These are phyloP conservation scores for Canavalia gladiata DNA, from an alignment of 306 rosid genomes.

Conservation along the genomic window DNA sequence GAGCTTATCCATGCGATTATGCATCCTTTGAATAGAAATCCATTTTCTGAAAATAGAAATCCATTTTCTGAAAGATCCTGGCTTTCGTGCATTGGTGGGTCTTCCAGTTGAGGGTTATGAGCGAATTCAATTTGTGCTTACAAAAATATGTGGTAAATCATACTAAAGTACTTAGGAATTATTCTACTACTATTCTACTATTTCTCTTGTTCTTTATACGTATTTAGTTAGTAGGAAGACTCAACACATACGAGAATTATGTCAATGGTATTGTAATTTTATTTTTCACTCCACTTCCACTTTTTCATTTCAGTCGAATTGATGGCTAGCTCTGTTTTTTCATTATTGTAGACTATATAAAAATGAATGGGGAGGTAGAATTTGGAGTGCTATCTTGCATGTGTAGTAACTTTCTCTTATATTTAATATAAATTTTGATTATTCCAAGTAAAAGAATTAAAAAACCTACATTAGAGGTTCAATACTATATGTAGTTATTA, in stretches of 20 bases:
- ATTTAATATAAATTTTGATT: constrained; percentile 24
- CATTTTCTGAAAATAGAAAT: too few species aligned
- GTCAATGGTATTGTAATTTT: constrained; percentile 2
- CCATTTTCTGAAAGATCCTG: too few species aligned
- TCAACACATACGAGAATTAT: constrained; percentile 2
- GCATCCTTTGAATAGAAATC: too few species aligned
- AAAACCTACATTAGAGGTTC: constrained; percentile 30
- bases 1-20: too few species aligned
- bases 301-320: constrained; percentile 23
- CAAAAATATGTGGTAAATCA: constrained; percentile 87
- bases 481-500: constrained; percentile 53
- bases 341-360: constrained; percentile 70
- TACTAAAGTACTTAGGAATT: constrained; percentile 30
- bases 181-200: neutral
- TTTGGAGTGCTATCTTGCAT: constrained; percentile 95
- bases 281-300: neutral
- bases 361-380: constrained; percentile 60
- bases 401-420: constrained; percentile 57
- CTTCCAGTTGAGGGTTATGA: constrained; percentile 75
- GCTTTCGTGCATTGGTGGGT: too few species aligned
- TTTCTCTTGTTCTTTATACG: constrained; percentile 15
- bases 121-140: constrained; percentile 75
- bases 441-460: constrained; percentile 27
- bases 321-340: constrained; percentile 46
- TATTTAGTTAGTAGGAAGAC: constrained; percentile 31